Evolutionary conservation across 2,329 filamentous ascomycete genomes (phyloP), one percentile per base, ranked within the genome.

Genomic region (Bertia moriformis): DNA sequence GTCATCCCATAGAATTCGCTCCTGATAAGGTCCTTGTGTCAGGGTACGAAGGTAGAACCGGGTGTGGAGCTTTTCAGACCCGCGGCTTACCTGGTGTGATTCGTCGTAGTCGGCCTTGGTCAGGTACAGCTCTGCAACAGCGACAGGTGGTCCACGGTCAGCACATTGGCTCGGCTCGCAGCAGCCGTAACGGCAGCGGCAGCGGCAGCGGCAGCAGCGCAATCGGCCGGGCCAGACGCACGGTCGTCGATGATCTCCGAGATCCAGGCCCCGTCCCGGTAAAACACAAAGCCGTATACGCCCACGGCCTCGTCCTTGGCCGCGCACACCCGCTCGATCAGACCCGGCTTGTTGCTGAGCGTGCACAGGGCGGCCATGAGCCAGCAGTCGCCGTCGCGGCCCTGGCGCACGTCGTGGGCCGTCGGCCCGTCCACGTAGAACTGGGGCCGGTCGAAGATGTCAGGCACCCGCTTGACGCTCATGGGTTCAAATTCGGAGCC

Each of bases 211-310:
- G n/a, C n/a, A n/a, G n/a, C n/a, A n/a, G n/a, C n/a, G n/a, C n/a
- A n/a, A n/a, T n/a, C n/a, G n/a, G n/a, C n/a, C n/a, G n/a, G n/a
- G n/a, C n/a, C n/a, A n/a, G n/a, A n/a, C 46, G 63, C 59, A 45
- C 70, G 70, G 49, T 73, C 69, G 40, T 73, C 69, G 30, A 73
- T 69, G 46, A 73, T 69, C 51, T 70, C 68, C 1, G 65, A 71
- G 45, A 69, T 61, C 68, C 83, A 89, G 54, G 83, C 81, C 15
- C 82, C 82, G 48, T 89, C 84, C 46, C 83, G 71, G 56, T 83
- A 74, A 51, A 91, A 89, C 10, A 91, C 83, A 46, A 91, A 91
- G 1, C 85, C 85, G 47, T 91, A 91, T 1, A 89, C 83, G 12
- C 84, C 84, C 3, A 87, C 73, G 20, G 72, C 65, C 51, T 83